phyloP scores from a whole-genome alignment of 1,284 basidiomycete genomes.

The Omphalotus olearius region DNA sequence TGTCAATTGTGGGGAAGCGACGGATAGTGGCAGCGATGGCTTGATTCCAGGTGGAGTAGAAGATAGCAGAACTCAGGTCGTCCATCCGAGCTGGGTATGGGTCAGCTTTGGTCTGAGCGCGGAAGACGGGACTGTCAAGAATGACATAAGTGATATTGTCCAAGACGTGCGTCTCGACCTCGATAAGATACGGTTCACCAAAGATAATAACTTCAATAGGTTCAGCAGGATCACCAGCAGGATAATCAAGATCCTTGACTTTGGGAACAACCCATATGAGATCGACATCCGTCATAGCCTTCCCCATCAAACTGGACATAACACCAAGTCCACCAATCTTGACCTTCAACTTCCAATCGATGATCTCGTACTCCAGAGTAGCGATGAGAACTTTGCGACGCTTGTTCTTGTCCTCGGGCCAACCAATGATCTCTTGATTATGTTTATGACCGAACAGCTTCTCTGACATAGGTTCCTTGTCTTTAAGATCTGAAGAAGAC shows the following conservation, averaged over 20 bases:
- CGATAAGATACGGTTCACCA: conserved; percentile 89
- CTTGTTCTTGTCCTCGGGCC: conserved; percentile 89
- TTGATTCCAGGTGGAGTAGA: conserved; percentile 97
- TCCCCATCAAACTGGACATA: conserved; percentile 95
- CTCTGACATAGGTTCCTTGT: conserved; percentile 50
- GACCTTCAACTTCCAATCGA: conserved; percentile 95
- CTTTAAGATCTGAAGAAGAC: conserved; percentile 64
- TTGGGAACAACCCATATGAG: conserved; percentile 91
- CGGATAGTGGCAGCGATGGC: conserved; percentile 88
- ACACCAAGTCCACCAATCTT: conserved; percentile 95
- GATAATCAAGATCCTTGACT: conserved; percentile 90
- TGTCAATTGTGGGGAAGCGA: conserved; percentile 80
- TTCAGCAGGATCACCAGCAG: conserved; percentile 81
- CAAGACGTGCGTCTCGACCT: conserved; percentile 86
- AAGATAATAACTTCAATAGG: conserved; percentile 95
- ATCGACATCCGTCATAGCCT: conserved; percentile 94
- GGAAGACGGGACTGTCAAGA: conserved; percentile 91
- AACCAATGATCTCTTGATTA: conserved; percentile 70
- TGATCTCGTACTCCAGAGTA: conserved; percentile 91
- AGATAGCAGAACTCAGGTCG: conserved; percentile 90
- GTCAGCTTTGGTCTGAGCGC: conserved; percentile 90
- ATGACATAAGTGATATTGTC: conserved; percentile 94
- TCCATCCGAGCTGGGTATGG: conserved; percentile 96
- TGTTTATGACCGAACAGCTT: conserved; percentile 61
- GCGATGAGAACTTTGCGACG: conserved; percentile 86